These are phyloP conservation scores for Hypoxylon rubiginosum DNA, from an alignment of 2,329 filamentous ascomycete genomes.

Conservation along the genomic window DNA sequence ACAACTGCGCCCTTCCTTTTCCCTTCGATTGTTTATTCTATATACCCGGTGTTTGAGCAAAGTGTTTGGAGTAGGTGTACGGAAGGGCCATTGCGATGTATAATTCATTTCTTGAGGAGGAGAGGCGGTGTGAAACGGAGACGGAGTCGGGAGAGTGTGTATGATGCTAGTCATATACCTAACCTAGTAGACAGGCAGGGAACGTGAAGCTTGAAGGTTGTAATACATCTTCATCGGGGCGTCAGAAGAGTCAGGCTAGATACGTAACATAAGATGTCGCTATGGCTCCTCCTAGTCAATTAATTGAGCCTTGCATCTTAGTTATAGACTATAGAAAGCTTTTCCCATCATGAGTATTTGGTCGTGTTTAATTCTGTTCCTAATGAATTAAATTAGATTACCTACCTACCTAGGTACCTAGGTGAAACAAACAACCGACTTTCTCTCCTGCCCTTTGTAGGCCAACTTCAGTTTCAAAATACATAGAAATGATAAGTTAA, in stretches of 20 bases:
- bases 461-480: too few species aligned
- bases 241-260: constrained; percentile 34
- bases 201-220: constrained; percentile 29
- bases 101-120: constrained; percentile 44
- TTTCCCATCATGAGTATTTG: constrained; percentile 1
- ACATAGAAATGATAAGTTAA: too few species aligned
- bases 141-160: constrained; percentile 31
- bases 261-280: constrained; percentile 39
- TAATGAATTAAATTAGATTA: not conserved
- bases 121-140: constrained; percentile 15
- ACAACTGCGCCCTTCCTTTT: constrained; percentile 51
- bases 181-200: constrained; percentile 31
- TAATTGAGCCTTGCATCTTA: constrained; percentile 24
- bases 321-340: constrained; percentile 30
- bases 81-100: constrained; percentile 50
- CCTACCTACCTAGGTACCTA: not conserved
- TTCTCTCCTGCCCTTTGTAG: too few species aligned
- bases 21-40: constrained; percentile 55
- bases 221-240: constrained; percentile 32
- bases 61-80: constrained; percentile 51
- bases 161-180: constrained; percentile 43
- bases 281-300: constrained; percentile 25
- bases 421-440: too few species aligned
- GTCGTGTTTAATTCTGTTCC: not conserved
- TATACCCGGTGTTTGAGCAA: constrained; percentile 57